Evolutionary conservation across 768 basidiomycete species (phyloP).

Genomic region (Hirschioporus abietinus): DNA sequence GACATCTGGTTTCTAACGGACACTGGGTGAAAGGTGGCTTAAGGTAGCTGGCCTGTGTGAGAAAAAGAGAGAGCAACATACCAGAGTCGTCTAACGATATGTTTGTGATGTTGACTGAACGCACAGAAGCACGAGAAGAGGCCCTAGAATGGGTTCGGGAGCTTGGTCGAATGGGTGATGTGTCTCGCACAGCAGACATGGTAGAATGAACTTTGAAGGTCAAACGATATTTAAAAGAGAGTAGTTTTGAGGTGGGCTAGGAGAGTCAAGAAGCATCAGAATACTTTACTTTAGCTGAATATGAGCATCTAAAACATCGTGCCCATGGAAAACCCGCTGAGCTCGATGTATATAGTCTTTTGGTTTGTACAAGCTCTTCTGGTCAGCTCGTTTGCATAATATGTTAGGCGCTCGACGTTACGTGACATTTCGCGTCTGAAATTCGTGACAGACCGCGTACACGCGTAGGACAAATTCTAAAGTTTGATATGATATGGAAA

Average conservation of each 20-base stretch:
- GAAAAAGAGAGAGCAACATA: constrained; percentile 31
- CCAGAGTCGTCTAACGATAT: constrained; percentile 62
- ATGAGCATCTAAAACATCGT: neutral
- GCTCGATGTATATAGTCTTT: too few species aligned
- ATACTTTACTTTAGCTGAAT: neutral
- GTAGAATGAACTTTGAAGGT: neutral
- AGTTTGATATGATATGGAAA: too few species aligned
- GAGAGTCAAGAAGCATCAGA: constrained; percentile 2
- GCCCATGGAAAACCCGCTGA: neutral
- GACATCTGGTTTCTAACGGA: constrained; percentile 76
- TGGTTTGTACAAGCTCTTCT: neutral
- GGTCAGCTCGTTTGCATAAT: neutral
- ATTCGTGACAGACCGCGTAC: neutral
- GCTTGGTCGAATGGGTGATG: neutral
- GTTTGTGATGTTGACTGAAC: constrained; percentile 48
- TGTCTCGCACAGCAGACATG: neutral
- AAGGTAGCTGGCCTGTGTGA: constrained; percentile 10
- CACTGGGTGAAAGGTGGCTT: constrained; percentile 39
- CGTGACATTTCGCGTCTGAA: neutral
- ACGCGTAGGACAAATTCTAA: too few species aligned
- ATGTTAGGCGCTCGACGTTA: neutral
- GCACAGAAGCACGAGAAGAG: constrained; percentile 43
- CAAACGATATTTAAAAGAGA: neutral
- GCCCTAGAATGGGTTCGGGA: constrained; percentile 38
- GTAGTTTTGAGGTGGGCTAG: neutral